phyloP scores from a whole-genome alignment of 768 basidiomycete genomes.

The Lactarius trivialis region DNA sequence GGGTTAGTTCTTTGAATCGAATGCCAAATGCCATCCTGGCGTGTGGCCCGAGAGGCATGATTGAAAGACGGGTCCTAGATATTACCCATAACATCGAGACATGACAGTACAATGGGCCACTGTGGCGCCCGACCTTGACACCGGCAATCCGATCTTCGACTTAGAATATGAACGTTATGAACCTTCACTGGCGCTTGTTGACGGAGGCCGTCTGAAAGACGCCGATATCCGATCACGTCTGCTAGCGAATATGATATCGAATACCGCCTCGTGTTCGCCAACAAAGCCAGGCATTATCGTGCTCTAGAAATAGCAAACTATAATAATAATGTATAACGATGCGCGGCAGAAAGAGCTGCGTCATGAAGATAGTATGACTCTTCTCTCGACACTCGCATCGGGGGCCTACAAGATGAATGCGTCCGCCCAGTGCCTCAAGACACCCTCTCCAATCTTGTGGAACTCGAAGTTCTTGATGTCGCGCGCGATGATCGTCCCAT shows the following conservation, averaged over 20 bases:
- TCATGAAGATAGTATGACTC: background rate
- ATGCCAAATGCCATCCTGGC: background rate
- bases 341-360: background rate
- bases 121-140: background rate
- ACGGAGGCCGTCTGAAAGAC: background rate
- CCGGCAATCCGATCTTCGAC: background rate
- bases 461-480: conserved; percentile 53
- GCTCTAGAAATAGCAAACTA: background rate
- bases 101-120: background rate
- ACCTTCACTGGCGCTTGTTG: background rate
- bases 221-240: background rate
- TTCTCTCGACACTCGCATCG: background rate
- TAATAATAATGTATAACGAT: background rate
- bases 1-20: background rate
- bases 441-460: conserved; percentile 56
- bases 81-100: too few relatives aligned
- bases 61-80: too few relatives aligned
- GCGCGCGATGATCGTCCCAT: conserved; percentile 65
- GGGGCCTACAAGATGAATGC: conserved; percentile 43
- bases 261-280: too few relatives aligned
- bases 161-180: background rate
- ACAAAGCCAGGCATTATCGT: too few relatives aligned
- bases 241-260: background rate
- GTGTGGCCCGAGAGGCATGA: background rate
- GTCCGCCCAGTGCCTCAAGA: conserved; percentile 67